A percentile compares a stretch with the other conserved stretches of the same genome.
phyloP scores from a whole-genome alignment of 2,329 filamentous ascomycete genomes.

The Spiromastix sp. region DNA sequence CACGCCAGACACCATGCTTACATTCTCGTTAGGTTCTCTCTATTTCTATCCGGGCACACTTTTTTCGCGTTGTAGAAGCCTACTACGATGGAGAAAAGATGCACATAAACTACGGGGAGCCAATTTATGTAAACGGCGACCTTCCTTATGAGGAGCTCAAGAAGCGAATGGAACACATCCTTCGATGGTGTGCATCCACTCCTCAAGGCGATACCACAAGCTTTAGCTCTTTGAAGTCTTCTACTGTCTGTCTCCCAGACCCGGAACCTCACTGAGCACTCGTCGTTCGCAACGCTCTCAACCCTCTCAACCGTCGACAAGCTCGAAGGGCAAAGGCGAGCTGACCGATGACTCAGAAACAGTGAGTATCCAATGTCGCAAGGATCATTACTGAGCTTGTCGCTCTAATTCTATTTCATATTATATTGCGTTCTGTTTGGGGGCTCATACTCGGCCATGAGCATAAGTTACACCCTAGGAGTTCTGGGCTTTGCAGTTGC shows the following conservation, averaged over 20 bases:
- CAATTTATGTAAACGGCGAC: not conserved
- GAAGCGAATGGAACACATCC: not conserved
- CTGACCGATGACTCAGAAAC: too few relatives aligned
- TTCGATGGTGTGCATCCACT: conserved; percentile 1
- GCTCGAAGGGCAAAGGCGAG: not conserved
- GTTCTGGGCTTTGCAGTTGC: too few relatives aligned
- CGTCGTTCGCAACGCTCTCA: not conserved
- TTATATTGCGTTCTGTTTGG: too few relatives aligned
- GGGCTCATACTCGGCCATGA: too few relatives aligned
- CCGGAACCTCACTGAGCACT: not conserved
- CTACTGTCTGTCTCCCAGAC: not conserved
- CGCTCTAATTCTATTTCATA: too few relatives aligned
- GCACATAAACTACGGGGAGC: not conserved
- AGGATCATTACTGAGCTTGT: too few relatives aligned
- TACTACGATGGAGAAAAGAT: conserved; percentile 1
- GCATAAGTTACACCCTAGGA: too few relatives aligned
- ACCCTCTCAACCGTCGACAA: too few relatives aligned
- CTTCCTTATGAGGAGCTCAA: not conserved
- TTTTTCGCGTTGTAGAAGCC: not conserved
- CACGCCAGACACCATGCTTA: not conserved
- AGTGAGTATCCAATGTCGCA: too few relatives aligned
- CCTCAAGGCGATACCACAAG: not conserved
- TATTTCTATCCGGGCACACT: not conserved
- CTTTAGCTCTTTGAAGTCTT: not conserved
- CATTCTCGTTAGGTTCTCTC: not conserved